phyloP scores from a whole-genome alignment of 805 yeast genomes.

The Brettanomyces bruxellensis region DNA sequence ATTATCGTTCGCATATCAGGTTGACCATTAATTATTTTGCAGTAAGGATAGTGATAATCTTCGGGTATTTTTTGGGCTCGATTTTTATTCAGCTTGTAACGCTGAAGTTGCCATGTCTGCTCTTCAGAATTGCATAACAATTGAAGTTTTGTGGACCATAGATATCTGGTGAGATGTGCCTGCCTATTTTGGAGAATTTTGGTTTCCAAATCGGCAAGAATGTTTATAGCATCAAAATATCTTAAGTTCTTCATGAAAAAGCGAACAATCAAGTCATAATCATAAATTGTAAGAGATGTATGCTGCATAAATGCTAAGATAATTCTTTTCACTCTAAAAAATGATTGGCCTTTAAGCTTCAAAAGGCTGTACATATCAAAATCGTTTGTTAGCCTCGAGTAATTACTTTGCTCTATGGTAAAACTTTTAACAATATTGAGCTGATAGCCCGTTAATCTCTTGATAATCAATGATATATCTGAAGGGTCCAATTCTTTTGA shows the following conservation, averaged over 20 bases:
- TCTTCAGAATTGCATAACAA: constrained; percentile 17
- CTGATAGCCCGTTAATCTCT: constrained; percentile 8
- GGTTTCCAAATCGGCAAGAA: constrained; percentile 13
- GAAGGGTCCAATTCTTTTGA: background rate
- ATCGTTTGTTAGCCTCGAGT: constrained; percentile 14
- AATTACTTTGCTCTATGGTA: constrained; percentile 11
- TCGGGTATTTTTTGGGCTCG: constrained; percentile 6
- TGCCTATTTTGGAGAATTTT: constrained; percentile 2
- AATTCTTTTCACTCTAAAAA: constrained; percentile 3
- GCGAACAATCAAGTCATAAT: constrained; percentile 18
- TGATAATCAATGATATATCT: constrained; percentile 11
- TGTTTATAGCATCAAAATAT: constrained; percentile 13
- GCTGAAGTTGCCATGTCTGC: constrained; percentile 17
- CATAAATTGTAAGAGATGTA: constrained; percentile 8
- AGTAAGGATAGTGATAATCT: constrained; percentile 8
- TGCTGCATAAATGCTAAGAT: constrained; percentile 2
- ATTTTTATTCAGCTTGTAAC: constrained; percentile 11
- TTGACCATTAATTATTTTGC: constrained; percentile 1
- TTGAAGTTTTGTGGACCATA: constrained; percentile 19
- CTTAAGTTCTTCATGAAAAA: constrained; percentile 12
- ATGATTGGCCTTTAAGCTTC: constrained; percentile 4
- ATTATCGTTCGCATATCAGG: constrained; percentile 9
- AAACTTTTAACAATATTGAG: constrained; percentile 5
- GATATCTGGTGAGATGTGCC: constrained; percentile 12
- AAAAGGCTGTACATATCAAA: constrained; percentile 5